A percentile compares a stretch with the other conserved stretches of the same genome.
Conservation (phyloP, 2,329 filamentous ascomycete genomes). For the Diaporthe longicolla region DNA sequence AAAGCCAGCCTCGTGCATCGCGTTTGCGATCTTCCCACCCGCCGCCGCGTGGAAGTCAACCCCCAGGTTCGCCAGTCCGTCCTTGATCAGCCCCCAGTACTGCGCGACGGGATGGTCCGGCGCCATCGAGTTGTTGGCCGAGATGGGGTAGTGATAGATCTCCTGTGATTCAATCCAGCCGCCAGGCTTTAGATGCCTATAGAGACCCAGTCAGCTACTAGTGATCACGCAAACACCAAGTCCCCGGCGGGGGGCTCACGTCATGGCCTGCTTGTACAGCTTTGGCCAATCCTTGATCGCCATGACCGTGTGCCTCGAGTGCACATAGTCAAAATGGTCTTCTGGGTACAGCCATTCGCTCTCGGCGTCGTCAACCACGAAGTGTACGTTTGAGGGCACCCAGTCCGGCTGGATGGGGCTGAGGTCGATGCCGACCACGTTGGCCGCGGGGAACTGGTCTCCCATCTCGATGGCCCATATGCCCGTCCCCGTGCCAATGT, state of each 20-base stretch:
- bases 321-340: slow-evolving; percentile 72
- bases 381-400: slow-evolving; percentile 72
- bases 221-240: background rate
- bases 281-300: slow-evolving; percentile 69
- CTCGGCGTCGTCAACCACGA: slow-evolving; percentile 74
- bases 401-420: slow-evolving; percentile 62
- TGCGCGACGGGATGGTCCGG: slow-evolving; percentile 55
- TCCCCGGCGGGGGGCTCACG: slow-evolving; percentile 54
- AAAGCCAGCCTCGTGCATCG: slow-evolving; percentile 60
- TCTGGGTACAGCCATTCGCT: slow-evolving; percentile 66
- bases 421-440: slow-evolving; percentile 58
- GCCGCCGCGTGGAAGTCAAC: slow-evolving; percentile 55
- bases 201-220: slow-evolving; percentile 11
- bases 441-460: slow-evolving; percentile 57
- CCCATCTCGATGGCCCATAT: slow-evolving; percentile 72
- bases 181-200: slow-evolving; percentile 61
- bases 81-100: slow-evolving; percentile 48
- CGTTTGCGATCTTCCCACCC: slow-evolving; percentile 50
- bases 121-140: slow-evolving; percentile 61
- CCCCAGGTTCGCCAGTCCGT: slow-evolving; percentile 54
- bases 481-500: slow-evolving; percentile 71
- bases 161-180: slow-evolving; percentile 68
- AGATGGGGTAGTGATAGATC: slow-evolving; percentile 56
- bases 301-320: slow-evolving; percentile 69
- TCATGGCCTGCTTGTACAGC: slow-evolving; percentile 61